These are phyloP conservation scores for Melampsora larici-populina DNA, from an alignment of 1,284 basidiomycete genomes.

Conservation along the genomic window DNA sequence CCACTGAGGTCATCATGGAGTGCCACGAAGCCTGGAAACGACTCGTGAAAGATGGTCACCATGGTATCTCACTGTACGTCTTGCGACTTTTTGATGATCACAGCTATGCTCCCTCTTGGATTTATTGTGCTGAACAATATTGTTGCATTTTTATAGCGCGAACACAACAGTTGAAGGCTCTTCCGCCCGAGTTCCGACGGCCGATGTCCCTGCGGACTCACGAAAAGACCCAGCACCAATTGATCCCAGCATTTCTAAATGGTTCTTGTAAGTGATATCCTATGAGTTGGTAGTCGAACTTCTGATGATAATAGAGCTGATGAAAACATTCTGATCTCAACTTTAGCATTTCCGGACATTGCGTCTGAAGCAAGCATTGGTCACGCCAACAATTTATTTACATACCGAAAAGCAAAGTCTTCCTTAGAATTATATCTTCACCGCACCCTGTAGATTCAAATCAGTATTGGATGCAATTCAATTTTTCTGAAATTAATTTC, in stretches of 20 bases:
- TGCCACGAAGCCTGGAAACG: slow-evolving; percentile 98
- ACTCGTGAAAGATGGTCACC: slow-evolving; percentile 73
- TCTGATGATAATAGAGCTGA: slow-evolving; percentile 9
- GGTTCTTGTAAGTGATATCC: slow-evolving; percentile 50
- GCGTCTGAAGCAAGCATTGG: slow-evolving; percentile 5
- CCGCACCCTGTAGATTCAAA: too few species aligned
- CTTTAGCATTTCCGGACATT: slow-evolving; percentile 39
- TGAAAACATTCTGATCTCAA: background rate
- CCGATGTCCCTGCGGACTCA: slow-evolving; percentile 76
- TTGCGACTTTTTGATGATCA: slow-evolving; percentile 67
- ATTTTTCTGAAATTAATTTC: too few species aligned
- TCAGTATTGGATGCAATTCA: too few species aligned
- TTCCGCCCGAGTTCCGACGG: slow-evolving; percentile 65
- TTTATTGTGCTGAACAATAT: background rate
- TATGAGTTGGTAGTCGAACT: slow-evolving; percentile 36
- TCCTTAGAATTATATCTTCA: too few species aligned
- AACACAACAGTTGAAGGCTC: slow-evolving; percentile 69
- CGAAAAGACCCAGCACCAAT: slow-evolving; percentile 53
- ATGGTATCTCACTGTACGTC: slow-evolving; percentile 68
- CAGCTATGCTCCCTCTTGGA: slow-evolving; percentile 45
- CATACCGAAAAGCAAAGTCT: too few species aligned
- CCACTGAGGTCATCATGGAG: slow-evolving; percentile 96
- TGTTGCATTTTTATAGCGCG: slow-evolving; percentile 55
- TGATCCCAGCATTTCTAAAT: slow-evolving; percentile 54
- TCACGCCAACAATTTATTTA: too few species aligned